These are phyloP conservation scores for Monascus purpureus DNA, from an alignment of 495 filamentous ascomycete genomes.

Conservation along the genomic window DNA sequence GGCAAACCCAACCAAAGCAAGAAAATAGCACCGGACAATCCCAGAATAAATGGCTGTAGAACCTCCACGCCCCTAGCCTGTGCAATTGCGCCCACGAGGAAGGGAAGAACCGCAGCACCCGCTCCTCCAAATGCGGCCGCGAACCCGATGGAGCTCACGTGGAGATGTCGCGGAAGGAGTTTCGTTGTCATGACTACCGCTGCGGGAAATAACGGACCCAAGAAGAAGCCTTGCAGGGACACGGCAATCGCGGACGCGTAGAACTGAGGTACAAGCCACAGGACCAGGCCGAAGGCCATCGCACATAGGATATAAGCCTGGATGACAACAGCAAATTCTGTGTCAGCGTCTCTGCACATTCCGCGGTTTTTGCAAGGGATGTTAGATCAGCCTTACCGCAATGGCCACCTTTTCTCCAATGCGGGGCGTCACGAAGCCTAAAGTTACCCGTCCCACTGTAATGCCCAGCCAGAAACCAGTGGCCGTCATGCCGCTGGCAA, in stretches of 20 bases:
- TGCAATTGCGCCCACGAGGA: conserved; percentile 73
- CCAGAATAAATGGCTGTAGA: conserved; percentile 63
- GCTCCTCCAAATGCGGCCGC: conserved; percentile 67
- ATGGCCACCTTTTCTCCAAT: conserved; percentile 48
- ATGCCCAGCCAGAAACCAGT: conserved; percentile 57
- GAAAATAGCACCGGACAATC: conserved; percentile 44
- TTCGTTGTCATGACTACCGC: conserved; percentile 71
- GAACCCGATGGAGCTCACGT: conserved; percentile 74
- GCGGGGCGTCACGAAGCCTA: conserved; percentile 49
- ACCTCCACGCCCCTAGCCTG: conserved; percentile 67
- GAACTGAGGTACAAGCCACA: conserved; percentile 60
- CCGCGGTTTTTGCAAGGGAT: too few species aligned
- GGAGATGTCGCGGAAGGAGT: conserved; percentile 60
- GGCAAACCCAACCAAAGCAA: conserved; percentile 40
- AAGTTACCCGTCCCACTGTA: conserved; percentile 42
- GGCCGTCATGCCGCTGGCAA: conserved; percentile 46
- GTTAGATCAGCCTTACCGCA: conserved; percentile 29
- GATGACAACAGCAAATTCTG: too few species aligned
- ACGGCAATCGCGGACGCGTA: conserved; percentile 57
- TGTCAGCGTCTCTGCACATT: too few species aligned
- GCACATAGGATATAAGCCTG: conserved; percentile 37
- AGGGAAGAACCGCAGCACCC: conserved; percentile 70
- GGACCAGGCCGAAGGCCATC: conserved; percentile 42
- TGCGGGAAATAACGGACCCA: conserved; percentile 54
- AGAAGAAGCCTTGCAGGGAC: conserved; percentile 57